Conservation (phyloP, 768 basidiomycete species). For the Pleurotus cornucopiae region DNA sequence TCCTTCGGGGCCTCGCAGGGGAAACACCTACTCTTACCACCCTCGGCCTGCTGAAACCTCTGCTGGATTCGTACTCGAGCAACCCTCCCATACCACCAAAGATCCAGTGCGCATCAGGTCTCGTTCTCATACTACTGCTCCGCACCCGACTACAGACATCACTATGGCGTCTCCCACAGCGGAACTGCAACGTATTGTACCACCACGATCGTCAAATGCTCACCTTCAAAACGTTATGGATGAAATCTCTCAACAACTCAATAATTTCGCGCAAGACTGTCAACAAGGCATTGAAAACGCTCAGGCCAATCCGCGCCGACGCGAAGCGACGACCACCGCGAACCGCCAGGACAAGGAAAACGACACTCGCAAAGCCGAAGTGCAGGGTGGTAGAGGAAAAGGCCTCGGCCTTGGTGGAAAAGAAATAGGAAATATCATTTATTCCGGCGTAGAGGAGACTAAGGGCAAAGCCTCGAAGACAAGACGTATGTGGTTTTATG, state of each 20-base stretch:
- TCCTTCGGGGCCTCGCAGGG: constrained; percentile 1
- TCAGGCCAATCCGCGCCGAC: neutral
- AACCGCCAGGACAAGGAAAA: constrained; percentile 1
- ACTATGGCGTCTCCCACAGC: neutral
- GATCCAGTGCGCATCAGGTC: neutral
- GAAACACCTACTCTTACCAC: constrained; percentile 2
- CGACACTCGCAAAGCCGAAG: neutral
- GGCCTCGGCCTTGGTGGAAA: constrained; percentile 5
- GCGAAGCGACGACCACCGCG: neutral
- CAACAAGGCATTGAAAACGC: neutral
- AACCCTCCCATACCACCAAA: neutral
- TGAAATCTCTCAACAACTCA: constrained; percentile 43
- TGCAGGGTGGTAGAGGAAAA: neutral
- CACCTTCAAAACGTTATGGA: constrained; percentile 39
- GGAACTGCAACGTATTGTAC: constrained; percentile 30
- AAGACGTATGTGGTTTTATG: constrained; percentile 41
- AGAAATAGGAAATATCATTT: neutral
- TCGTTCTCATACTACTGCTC: constrained; percentile 1
- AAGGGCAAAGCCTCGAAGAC: constrained; percentile 9
- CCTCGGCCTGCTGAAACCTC: neutral
- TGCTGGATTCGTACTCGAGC: neutral
- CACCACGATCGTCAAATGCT: constrained; percentile 34
- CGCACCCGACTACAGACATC: neutral
- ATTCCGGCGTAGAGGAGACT: neutral
- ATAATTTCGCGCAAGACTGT: constrained; percentile 23